phyloP scores from a whole-genome alignment of 2,329 filamentous ascomycete genomes.

The Chaetomiaceae sp. region DNA sequence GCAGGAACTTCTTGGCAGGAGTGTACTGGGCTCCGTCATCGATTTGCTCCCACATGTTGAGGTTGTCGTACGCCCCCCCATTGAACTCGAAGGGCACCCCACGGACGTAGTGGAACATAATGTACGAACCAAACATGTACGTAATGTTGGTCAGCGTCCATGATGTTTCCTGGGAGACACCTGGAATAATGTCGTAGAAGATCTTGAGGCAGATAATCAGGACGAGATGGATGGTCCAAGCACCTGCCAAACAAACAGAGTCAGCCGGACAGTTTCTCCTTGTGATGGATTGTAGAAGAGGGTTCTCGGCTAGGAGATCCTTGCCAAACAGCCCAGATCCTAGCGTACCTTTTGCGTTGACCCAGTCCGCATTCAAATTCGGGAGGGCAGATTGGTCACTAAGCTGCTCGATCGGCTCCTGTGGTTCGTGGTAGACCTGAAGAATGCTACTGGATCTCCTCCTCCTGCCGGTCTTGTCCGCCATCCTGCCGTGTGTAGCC shows the following conservation, averaged over 20 bases:
- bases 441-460: conserved; percentile 93
- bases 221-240: conserved; percentile 96
- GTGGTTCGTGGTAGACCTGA: conserved; percentile 90
- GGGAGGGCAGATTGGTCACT: conserved; percentile 93
- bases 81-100: conserved; percentile 99
- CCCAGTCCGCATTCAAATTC: conserved; percentile 97
- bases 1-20: conserved; percentile 95
- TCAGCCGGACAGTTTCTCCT: conserved; percentile 17
- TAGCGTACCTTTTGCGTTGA: conserved; percentile 86
- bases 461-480: conserved; percentile 67
- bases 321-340: not conserved
- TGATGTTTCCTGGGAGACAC: conserved; percentile 94
- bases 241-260: conserved; percentile 54
- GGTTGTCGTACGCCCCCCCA: conserved; percentile 94
- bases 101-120: conserved; percentile 99
- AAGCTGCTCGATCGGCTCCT: conserved; percentile 94
- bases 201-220: conserved; percentile 90
- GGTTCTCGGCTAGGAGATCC: not conserved
- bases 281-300: not conserved
- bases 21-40: conserved; percentile 99
- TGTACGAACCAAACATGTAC: conserved; percentile 97
- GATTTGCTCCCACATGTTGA: conserved; percentile 99
- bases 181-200: conserved; percentile 92
- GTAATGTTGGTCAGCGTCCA: conserved; percentile 99
- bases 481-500: conserved; percentile 54